Evolutionary conservation across 352 stramenopile species (phyloP), one percentile per base, ranked within the genome.

Genomic region (Bremia lactucae): DNA sequence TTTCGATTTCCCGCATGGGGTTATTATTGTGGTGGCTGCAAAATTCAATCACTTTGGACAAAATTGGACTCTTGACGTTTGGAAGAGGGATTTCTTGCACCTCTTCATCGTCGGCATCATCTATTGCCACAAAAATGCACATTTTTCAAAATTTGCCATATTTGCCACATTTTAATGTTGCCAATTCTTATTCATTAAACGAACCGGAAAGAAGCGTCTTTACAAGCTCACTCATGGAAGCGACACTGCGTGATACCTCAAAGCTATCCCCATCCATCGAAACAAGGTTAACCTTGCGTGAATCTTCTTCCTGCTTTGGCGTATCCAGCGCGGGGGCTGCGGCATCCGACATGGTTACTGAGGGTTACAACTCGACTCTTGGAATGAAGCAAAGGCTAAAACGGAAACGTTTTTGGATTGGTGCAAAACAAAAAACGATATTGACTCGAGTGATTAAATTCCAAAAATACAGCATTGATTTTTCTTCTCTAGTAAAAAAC

Each of bases 1-100:
- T 99, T 62, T 99, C 95, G 59, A 99, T 99, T 64, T 99, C 96
- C 19, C 83, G 84, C 96, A 99, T 98, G 21, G 95, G 88, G 66
- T 98, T 87, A 59, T 89, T 87, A 69, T 98, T 81, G 70, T 99
- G 94, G 45, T 91, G 68, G 59, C 72, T 81, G 70, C 89, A 97
- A 55, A 97, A 97, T 70, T 97, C 94, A 65, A 97, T 98, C 36
- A 97, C 89, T 72, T 98, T 98, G 13, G 81, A 84, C 22, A 99
- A 70, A 28, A 98, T 92, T 44, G 83, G 78, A 47, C 86, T 92
- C 76, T 98, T 98, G 51, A 99, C 95, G 55, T 98, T 98, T 21
- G 94, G 94, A 38, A 99, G 71, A 15, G 95, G 94, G 52, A 99
- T 98, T 64, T 99, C 95, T 55, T 97, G 88, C 28, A 88, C 77